A percentile compares a stretch with the other conserved stretches of the same genome.
Conservation (phyloP, 768 basidiomycete species). For the Boletus huronensis region DNA sequence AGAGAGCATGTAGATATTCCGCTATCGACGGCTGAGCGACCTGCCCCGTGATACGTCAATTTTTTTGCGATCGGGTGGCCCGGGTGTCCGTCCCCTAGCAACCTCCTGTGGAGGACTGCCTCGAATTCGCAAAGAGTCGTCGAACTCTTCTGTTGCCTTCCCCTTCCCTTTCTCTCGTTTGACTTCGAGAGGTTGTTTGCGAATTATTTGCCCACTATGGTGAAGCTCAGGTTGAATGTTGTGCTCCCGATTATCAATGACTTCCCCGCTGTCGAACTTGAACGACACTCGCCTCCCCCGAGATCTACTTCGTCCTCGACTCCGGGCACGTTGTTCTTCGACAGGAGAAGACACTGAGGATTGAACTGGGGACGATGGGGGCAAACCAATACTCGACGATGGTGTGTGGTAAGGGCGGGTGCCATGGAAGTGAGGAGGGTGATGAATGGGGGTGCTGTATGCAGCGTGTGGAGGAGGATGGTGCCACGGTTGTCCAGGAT, state of each 20-base stretch:
- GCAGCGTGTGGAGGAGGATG: slow-evolving; percentile 5
- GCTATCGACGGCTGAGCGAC: slow-evolving; percentile 24
- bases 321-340: slow-evolving; percentile 32
- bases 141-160: slow-evolving; percentile 4
- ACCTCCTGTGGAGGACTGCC: slow-evolving; percentile 7
- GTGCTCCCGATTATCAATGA: slow-evolving; percentile 2
- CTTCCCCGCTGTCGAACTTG: slow-evolving; percentile 34
- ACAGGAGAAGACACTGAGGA: slow-evolving; percentile 38
- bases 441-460: slow-evolving; percentile 10
- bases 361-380: slow-evolving; percentile 48
- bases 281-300: slow-evolving; percentile 59
- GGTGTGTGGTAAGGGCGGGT: slow-evolving; percentile 18
- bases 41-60: slow-evolving; percentile 15
- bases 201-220: slow-evolving; percentile 3
- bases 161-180: slow-evolving; percentile 18
- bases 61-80: slow-evolving; percentile 20
- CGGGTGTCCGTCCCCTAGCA: slow-evolving; percentile 27
- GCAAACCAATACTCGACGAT: slow-evolving; percentile 46
- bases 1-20: slow-evolving; percentile 4
- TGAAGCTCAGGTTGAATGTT: slow-evolving; percentile 2
- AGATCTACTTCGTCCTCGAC: slow-evolving; percentile 48
- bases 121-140: slow-evolving; percentile 6
- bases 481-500: slow-evolving; percentile 24
- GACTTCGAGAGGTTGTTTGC: slow-evolving; percentile 5
- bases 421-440: slow-evolving; percentile 16